Conservation (phyloP, 345 rosid species). For the Citrus unshiu region DNA sequence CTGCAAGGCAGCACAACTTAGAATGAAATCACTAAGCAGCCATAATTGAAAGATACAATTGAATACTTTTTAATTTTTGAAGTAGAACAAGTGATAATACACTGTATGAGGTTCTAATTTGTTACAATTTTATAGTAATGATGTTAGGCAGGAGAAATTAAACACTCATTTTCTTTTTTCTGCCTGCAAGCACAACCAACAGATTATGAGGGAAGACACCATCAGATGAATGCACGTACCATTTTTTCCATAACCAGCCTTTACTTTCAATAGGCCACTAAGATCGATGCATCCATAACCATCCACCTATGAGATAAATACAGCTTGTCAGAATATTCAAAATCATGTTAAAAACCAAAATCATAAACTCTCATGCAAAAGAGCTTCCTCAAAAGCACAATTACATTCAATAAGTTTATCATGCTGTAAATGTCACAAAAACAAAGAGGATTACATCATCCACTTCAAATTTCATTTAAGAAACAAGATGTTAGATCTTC, state of each 20-base stretch:
- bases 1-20: slow-evolving; percentile 28
- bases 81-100: background rate
- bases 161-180: background rate
- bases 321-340: background rate
- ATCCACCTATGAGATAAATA: slow-evolving; percentile 38
- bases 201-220: background rate
- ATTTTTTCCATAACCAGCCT: slow-evolving; percentile 47
- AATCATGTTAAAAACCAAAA: background rate
- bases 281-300: slow-evolving; percentile 55
- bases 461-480: background rate
- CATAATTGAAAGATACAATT: background rate
- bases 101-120: background rate
- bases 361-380: background rate
- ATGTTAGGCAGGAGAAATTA: background rate
- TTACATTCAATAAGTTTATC: background rate
- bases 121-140: background rate
- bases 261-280: slow-evolving; percentile 56
- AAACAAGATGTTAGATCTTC: background rate
- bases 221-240: slow-evolving; percentile 32
- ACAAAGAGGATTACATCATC: background rate
- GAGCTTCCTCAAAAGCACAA: background rate
- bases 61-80: background rate
- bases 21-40: background rate
- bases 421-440: background rate
- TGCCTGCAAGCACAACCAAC: background rate